Percentiles rank a stretch among this genome's conserved stretches.
Evolutionary conservation across 78 protist species (phyloP).

Genomic region (Guillardia theta): DNA sequence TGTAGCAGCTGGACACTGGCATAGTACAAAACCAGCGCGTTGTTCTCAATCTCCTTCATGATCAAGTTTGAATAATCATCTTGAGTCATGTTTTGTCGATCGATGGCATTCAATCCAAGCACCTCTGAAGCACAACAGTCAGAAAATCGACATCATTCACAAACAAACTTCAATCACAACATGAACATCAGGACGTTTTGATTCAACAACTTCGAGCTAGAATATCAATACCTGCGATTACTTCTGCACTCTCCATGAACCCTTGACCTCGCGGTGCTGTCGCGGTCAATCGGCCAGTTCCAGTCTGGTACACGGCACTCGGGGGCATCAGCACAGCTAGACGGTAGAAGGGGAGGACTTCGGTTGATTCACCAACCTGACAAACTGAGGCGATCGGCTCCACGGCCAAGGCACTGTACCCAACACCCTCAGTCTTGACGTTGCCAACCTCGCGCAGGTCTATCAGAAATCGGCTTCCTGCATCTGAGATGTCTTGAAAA

Average conservation of each 20-base stretch:
- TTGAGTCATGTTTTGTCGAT: neutral
- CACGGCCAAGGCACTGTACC: neutral
- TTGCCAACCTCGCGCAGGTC: neutral
- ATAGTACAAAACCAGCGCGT: neutral
- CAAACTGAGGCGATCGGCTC: neutral
- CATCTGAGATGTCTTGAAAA: neutral
- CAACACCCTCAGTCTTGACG: neutral
- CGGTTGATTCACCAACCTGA: neutral
- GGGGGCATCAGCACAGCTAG: neutral
- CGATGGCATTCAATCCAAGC: too few relatives aligned
- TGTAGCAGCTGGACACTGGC: neutral
- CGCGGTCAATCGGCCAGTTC: neutral
- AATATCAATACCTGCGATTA: too few relatives aligned
- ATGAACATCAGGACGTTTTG: too few relatives aligned
- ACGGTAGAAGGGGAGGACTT: neutral
- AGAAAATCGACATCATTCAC: too few relatives aligned
- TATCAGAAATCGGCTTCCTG: slow-evolving; percentile 5
- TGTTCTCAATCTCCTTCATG: neutral
- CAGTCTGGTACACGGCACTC: neutral
- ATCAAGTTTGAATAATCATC: too few relatives aligned
- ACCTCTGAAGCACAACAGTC: too few relatives aligned
- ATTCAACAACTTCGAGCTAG: neutral
- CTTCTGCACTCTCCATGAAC: neutral
- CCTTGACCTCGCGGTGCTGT: neutral
- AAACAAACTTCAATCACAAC: too few relatives aligned